These are phyloP conservation scores for Xylaria scruposa DNA, from an alignment of 495 filamentous ascomycete species.

Conservation along the genomic window DNA sequence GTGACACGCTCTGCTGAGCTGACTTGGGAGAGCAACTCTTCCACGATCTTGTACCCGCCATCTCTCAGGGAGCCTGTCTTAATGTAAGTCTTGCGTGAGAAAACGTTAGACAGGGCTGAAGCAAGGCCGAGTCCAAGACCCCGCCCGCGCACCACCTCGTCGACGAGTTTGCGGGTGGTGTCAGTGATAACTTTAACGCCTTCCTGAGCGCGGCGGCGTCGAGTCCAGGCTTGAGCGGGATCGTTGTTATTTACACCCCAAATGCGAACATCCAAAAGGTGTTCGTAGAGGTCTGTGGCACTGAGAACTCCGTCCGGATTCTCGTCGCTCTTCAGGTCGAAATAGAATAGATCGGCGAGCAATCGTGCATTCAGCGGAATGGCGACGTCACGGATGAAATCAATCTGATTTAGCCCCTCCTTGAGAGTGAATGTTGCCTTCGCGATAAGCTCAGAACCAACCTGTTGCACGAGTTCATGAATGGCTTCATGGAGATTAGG, in stretches of 20 bases:
- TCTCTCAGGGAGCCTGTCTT: constrained; percentile 38
- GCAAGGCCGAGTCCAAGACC: constrained; percentile 31
- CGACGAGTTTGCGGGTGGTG: constrained; percentile 39
- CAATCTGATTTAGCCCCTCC: constrained; percentile 68
- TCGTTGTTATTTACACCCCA: constrained; percentile 73
- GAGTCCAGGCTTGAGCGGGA: constrained; percentile 66
- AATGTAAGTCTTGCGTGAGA: constrained; percentile 28
- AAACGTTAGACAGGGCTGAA: constrained; percentile 13
- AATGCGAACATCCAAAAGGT: constrained; percentile 64
- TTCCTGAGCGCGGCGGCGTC: constrained; percentile 59
- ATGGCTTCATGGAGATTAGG: constrained; percentile 61
- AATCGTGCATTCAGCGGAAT: constrained; percentile 49
- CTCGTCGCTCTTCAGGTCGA: constrained; percentile 68
- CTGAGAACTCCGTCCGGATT: constrained; percentile 64
- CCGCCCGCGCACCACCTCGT: constrained; percentile 30
- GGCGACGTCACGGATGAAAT: constrained; percentile 74
- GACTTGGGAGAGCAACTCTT: constrained; percentile 36
- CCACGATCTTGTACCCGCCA: constrained; percentile 38
- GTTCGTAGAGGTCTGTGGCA: constrained; percentile 64
- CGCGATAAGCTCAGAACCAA: constrained; percentile 65
- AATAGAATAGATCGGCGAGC: constrained; percentile 61
- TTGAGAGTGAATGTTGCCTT: constrained; percentile 60
- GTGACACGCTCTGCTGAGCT: constrained; percentile 38
- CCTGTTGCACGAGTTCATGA: constrained; percentile 63
- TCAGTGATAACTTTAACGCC: constrained; percentile 35